Conservation (phyloP, 2,329 filamentous ascomycete species). For the Nigrospora sphaerica region DNA sequence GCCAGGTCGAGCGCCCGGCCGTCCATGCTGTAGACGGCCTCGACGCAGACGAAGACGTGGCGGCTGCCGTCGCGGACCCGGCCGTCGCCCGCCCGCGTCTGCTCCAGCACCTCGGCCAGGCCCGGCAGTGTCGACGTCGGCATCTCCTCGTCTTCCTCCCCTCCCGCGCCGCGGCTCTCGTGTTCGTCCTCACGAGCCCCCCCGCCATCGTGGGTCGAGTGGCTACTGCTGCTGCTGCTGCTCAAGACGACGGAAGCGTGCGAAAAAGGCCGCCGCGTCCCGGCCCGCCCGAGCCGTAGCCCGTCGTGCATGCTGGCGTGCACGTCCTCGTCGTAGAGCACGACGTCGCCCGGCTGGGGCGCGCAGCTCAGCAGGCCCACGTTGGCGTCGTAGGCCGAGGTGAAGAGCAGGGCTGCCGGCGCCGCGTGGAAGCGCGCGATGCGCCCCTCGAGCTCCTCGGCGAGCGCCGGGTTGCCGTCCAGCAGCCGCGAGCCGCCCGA, state of each 20-base stretch:
- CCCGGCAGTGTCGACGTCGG: slow-evolving; percentile 6
- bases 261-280: slow-evolving; percentile 38
- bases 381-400: slow-evolving; percentile 61
- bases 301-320: slow-evolving; percentile 77
- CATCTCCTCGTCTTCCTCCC: neutral
- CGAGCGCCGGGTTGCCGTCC: slow-evolving; percentile 40
- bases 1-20: slow-evolving; percentile 62
- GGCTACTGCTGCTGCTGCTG: neutral
- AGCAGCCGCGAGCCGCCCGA: slow-evolving; percentile 47
- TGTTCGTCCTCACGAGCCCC: no score
- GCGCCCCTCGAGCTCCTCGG: slow-evolving; percentile 35
- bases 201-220: no score
- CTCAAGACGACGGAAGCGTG: slow-evolving; percentile 48
- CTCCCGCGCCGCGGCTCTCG: no score
- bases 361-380: slow-evolving; percentile 54
- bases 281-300: slow-evolving; percentile 58
- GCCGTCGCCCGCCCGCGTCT: slow-evolving; percentile 9
- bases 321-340: slow-evolving; percentile 69
- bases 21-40: slow-evolving; percentile 78
- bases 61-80: slow-evolving; percentile 10
- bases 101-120: slow-evolving; percentile 19
- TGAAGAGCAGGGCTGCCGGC: slow-evolving; percentile 41
- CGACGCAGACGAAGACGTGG: slow-evolving; percentile 62
- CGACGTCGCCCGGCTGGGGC: slow-evolving; percentile 51
- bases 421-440: slow-evolving; percentile 42